These are phyloP conservation scores for Ogataea neopini DNA, from an alignment of 805 yeast genomes.

Conservation along the genomic window DNA sequence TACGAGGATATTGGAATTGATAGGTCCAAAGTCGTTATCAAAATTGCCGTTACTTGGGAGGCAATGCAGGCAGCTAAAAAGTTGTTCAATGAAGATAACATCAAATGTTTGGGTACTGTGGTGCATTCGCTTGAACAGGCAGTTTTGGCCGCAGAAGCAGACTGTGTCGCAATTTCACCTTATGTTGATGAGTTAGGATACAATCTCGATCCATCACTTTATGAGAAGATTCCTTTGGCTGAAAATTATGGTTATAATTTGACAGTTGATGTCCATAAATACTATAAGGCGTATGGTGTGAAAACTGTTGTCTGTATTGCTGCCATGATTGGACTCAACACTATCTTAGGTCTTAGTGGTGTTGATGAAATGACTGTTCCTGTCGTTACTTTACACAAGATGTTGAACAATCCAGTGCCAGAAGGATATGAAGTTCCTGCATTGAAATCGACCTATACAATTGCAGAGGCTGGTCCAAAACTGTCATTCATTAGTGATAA, in stretches of 20 bases:
- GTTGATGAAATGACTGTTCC: slow-evolving; percentile 39
- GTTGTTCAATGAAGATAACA: slow-evolving; percentile 26
- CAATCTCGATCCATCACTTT: slow-evolving; percentile 30
- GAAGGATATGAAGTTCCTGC: slow-evolving; percentile 28
- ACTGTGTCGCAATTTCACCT: slow-evolving; percentile 37
- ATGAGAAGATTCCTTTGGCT: slow-evolving; percentile 23
- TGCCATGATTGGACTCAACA: slow-evolving; percentile 35
- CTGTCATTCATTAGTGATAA: slow-evolving; percentile 24
- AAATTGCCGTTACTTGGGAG: slow-evolving; percentile 38
- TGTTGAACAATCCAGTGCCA: slow-evolving; percentile 28
- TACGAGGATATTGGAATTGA: slow-evolving; percentile 36
- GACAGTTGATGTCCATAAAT: slow-evolving; percentile 35
- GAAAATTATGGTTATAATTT: slow-evolving; percentile 34
- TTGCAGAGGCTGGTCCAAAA: slow-evolving; percentile 28
- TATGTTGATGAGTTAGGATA: slow-evolving; percentile 35
- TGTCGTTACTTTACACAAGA: slow-evolving; percentile 30
- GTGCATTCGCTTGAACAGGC: slow-evolving; percentile 39
- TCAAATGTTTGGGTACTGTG: slow-evolving; percentile 39
- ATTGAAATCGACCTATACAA: slow-evolving; percentile 18
- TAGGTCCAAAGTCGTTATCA: slow-evolving; percentile 34
- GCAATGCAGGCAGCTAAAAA: slow-evolving; percentile 35
- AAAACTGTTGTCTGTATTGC: slow-evolving; percentile 36
- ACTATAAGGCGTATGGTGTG: slow-evolving; percentile 34
- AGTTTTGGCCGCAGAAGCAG: slow-evolving; percentile 39
- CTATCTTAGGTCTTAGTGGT: slow-evolving; percentile 34